Conservation (phyloP, 208 protist species). For the Leptomonas seymouri region DNA sequence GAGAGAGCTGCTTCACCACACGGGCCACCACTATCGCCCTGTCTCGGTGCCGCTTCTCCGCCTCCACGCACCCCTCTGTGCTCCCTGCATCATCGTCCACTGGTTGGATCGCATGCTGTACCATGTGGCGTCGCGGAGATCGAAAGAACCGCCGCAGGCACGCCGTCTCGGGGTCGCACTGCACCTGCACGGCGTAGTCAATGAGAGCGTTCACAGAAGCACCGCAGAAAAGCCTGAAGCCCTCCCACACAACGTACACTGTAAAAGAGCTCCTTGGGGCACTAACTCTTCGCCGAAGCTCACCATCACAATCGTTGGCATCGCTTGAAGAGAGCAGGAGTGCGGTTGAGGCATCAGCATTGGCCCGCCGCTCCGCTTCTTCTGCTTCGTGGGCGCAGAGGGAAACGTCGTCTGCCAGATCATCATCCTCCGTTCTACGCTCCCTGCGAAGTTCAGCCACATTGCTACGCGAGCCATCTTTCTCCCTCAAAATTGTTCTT, state of each 20-base stretch:
- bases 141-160: slow-evolving; percentile 65
- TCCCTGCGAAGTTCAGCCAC: background rate
- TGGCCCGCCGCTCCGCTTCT: slow-evolving; percentile 23
- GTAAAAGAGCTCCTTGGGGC: background rate
- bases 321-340: background rate
- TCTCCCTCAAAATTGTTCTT: no score
- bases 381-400: slow-evolving; percentile 48
- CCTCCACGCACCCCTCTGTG: background rate
- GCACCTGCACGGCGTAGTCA: slow-evolving; percentile 45
- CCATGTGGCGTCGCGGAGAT: slow-evolving; percentile 40
- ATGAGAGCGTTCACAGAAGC: slow-evolving; percentile 22
- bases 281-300: no score
- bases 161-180: slow-evolving; percentile 49
- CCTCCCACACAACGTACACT: slow-evolving; percentile 59
- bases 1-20: slow-evolving; percentile 24
- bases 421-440: background rate
- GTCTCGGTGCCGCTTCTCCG: background rate
- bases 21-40: slow-evolving; percentile 10
- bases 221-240: slow-evolving; percentile 47
- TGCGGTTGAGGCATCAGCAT: background rate
- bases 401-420: slow-evolving; percentile 27
- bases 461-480: no score
- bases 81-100: background rate
- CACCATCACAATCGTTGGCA: no score
- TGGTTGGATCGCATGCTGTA: background rate